Evolutionary conservation across 495 filamentous ascomycete genomes (phyloP).

Genomic region (Podospora pseudopauciseta): DNA sequence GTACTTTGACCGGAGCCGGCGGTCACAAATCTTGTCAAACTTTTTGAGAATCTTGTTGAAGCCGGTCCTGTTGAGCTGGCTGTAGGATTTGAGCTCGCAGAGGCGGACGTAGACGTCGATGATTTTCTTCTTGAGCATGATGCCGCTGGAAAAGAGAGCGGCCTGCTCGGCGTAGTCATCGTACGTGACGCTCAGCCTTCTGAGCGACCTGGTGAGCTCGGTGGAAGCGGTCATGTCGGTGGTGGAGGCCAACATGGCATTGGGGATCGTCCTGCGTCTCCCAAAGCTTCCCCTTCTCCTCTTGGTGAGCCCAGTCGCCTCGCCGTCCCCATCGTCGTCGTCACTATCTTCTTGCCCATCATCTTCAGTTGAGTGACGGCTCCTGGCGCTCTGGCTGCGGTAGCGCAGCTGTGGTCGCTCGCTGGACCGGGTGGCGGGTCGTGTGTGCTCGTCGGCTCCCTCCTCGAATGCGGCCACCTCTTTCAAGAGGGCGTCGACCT

Average conservation of each 20-base stretch:
- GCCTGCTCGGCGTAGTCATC: conserved; percentile 76
- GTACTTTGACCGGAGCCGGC: conserved; percentile 69
- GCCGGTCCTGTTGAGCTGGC: conserved; percentile 93
- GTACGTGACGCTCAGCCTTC: conserved; percentile 55
- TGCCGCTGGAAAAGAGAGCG: conserved; percentile 70
- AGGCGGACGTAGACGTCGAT: conserved; percentile 84
- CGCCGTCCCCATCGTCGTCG: conserved; percentile 69
- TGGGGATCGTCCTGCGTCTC: conserved; percentile 38
- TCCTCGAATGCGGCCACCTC: conserved; percentile 71
- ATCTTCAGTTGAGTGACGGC: conserved; percentile 46
- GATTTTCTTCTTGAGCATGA: conserved; percentile 86
- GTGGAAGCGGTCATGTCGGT: conserved; percentile 55
- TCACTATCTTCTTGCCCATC: conserved; percentile 53
- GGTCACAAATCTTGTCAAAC: conserved; percentile 93
- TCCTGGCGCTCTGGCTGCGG: conserved; percentile 38
- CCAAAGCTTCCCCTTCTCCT: conserved; percentile 30
- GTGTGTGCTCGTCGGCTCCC: conserved; percentile 40
- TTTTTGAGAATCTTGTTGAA: conserved; percentile 97
- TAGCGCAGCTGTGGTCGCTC: conserved; percentile 21
- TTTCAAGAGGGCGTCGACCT: conserved; percentile 68
- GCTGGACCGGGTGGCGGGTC: conserved; percentile 31
- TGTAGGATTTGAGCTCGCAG: conserved; percentile 94
- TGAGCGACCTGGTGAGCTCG: conserved; percentile 44
- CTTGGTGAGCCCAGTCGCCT: conserved; percentile 52
- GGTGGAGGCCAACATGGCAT: conserved; percentile 39